Percentiles rank a stretch among this genome's conserved stretches.
Evolutionary conservation across 345 rosid species (phyloP).

Genomic region (Bruguiera sexangula): DNA sequence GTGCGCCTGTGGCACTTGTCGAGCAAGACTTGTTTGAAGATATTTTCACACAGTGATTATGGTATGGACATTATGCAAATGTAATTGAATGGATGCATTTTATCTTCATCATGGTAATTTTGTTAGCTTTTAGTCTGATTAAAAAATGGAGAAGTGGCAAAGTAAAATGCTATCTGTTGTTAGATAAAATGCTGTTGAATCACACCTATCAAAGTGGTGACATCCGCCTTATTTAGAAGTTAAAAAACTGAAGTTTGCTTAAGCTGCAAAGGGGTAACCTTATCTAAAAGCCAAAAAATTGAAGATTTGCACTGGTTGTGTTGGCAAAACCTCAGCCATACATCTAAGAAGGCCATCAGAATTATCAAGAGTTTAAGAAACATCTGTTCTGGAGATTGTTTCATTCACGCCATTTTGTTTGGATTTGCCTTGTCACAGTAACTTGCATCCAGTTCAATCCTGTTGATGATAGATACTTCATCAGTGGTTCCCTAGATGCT

Average conservation of each 20-base stretch:
- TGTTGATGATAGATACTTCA: constrained; percentile 90
- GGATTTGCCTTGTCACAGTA: constrained; percentile 50
- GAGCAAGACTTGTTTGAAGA: constrained; percentile 82
- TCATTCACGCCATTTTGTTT: constrained; percentile 1
- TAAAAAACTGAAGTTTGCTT: neutral
- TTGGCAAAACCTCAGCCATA: neutral
- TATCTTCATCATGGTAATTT: neutral
- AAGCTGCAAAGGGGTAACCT: neutral
- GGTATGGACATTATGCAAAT: constrained; percentile 47
- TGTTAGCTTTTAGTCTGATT: no score
- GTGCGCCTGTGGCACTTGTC: constrained; percentile 88
- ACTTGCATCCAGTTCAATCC: constrained; percentile 99
- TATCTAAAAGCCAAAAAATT: neutral
- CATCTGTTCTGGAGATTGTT: no score
- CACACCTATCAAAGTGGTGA: no score
- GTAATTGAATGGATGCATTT: constrained; percentile 6
- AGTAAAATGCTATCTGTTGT: neutral
- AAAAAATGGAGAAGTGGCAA: no score
- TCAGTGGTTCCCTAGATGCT: constrained; percentile 95
- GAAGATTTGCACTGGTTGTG: neutral
- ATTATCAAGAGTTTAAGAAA: no score
- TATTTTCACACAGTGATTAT: constrained; percentile 89
- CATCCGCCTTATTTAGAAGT: neutral
- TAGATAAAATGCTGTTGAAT: neutral
- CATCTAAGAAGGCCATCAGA: neutral